Base-by-base conservation (phyloP, 257 asterid genomes). In the Fraxinus anomala region DNA sequence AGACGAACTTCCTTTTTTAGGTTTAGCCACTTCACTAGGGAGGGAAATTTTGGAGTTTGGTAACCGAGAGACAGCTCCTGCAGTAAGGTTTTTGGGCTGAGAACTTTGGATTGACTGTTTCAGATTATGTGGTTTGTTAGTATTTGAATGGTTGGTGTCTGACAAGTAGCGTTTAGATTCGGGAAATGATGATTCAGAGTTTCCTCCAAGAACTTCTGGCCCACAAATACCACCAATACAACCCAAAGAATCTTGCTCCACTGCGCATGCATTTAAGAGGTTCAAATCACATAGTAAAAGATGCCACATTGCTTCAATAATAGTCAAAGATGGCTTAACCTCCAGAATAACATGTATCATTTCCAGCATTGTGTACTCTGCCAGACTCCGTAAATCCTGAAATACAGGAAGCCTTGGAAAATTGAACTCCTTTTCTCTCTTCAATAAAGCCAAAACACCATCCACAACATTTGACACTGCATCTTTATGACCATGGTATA, bases 261-360 rank as follows among this genome's bases (percentile, higher is more conserved):
- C 74, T 9, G 77, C 83, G 61, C 96, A 91, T 17, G 92, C 96
- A 56, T 82, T 88, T 47, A 86, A 81, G 19, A 94, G 89, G 85
- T 90, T 90, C 68, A 89, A 77, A 82, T 92, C 99, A 30, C 87
- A 85, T 79, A 94, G 71, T 61, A 94, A 42, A 42, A 94, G 86
- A 76, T 78, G 77, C 97, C 97, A 92, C 96, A 90, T 89, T 31
- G 93, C 93, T 76, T 94, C 96, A 4, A 81, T 78, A 75, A 91
- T 79, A 6, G 89, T 83, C 77, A 88, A 78, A 33, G 73, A 71
- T 1, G 94, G 94, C 76, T 86, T 84, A 77, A 91, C 87, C 83
- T 90, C 96, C 71, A 88, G 89, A 75, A 94, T 83, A 39, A 90
- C 91, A 40, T 83, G 82, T 70, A 92, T 71, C 97, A 94, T 92